A percentile compares a stretch with the other conserved stretches of the same genome.
Evolutionary conservation across 2,329 filamentous ascomycete species (phyloP).

Genomic region (Pseudocercospora cruenta): DNA sequence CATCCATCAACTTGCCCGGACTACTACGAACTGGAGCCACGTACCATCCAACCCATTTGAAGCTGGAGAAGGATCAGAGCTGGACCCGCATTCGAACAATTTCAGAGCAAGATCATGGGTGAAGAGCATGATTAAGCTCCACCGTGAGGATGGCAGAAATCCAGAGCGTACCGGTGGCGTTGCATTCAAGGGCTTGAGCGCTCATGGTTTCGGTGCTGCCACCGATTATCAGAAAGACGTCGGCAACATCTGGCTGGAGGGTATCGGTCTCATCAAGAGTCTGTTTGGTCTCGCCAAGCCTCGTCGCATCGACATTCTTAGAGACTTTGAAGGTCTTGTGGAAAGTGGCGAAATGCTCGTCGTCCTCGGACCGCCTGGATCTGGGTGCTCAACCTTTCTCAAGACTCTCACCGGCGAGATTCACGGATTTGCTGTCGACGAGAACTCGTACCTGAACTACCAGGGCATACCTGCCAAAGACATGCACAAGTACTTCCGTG

Average conservation of each 20-base stretch:
- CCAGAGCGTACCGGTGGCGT: conserved; percentile 52
- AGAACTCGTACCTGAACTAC: conserved; percentile 77
- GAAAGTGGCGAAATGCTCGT: conserved; percentile 75
- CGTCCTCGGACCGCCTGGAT: conserved; percentile 69
- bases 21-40: conserved; percentile 44
- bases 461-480: conserved; percentile 73
- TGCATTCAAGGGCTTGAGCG: conserved; percentile 51
- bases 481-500: conserved; percentile 77
- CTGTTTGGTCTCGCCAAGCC: conserved; percentile 36
- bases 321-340: conserved; percentile 69
- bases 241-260: conserved; percentile 51
- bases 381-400: conserved; percentile 79
- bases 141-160: conserved; percentile 46
- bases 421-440: conserved; percentile 74
- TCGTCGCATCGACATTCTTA: conserved; percentile 62
- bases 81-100: conserved; percentile 52
- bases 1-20: conserved; percentile 47
- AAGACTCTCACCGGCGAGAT: conserved; percentile 85
- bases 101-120: conserved; percentile 55
- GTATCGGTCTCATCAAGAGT: conserved; percentile 43
- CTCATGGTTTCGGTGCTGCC: conserved; percentile 53
- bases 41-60: conserved; percentile 45
- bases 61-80: conserved; percentile 45
- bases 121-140: conserved; percentile 54
- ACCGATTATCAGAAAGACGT: conserved; percentile 58